These are phyloP conservation scores for Anacardium occidentale DNA, from an alignment of 345 rosid species.

Conservation along the genomic window DNA sequence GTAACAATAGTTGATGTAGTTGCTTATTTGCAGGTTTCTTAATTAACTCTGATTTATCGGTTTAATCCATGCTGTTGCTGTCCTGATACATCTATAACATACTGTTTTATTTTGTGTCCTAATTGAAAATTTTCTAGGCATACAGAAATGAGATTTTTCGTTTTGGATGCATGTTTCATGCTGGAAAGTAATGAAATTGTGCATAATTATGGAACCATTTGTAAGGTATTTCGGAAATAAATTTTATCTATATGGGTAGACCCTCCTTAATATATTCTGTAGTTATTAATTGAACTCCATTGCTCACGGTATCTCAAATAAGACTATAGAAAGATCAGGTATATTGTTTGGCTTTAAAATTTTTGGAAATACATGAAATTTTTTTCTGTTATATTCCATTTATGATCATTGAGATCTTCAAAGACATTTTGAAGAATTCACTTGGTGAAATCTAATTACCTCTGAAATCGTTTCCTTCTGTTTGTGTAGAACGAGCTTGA, in stretches of 20 bases:
- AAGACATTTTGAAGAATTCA: not conserved
- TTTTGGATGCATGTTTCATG: too few species aligned
- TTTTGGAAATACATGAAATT: not conserved
- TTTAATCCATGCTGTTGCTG: constrained; percentile 6
- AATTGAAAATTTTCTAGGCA: too few species aligned
- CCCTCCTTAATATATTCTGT: too few species aligned
- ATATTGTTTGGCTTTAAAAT: not conserved
- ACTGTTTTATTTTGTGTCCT: too few species aligned
- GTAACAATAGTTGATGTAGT: constrained; percentile 56
- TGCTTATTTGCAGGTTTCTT: constrained; percentile 64
- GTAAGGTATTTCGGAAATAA: not conserved
- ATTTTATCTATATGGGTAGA: not conserved
- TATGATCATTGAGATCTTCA: not conserved
- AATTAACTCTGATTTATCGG: not conserved
- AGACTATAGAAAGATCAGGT: not conserved
- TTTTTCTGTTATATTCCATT: too few species aligned
- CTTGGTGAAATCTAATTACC: not conserved
- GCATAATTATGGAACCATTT: not conserved
- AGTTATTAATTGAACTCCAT: not conserved
- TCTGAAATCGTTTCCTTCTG: not conserved
- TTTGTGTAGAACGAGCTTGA: constrained; percentile 73
- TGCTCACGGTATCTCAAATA: not conserved
- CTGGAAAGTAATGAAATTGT: too few species aligned
- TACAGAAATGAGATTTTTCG: too few species aligned
- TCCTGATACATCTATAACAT: not conserved